A percentile compares a stretch with the other conserved stretches of the same genome.
These are phyloP conservation scores for Mesembryanthemum crystallinum DNA, from an alignment of 148 eudicot species.

Conservation along the genomic window DNA sequence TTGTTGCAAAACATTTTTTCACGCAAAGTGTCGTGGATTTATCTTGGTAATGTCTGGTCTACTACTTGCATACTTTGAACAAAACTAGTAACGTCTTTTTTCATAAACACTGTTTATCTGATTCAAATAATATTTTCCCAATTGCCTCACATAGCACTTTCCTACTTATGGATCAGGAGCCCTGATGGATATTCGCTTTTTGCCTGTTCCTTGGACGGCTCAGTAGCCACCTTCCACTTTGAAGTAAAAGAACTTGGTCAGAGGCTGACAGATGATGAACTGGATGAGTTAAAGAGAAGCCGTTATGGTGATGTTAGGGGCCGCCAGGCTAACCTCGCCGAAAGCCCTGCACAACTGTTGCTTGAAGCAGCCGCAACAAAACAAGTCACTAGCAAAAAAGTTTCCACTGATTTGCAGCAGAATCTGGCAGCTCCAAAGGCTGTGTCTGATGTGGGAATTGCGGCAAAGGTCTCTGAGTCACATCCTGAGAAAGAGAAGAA, in stretches of 20 bases:
- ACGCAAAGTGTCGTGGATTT: constrained; percentile 94
- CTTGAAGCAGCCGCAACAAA: constrained; percentile 93
- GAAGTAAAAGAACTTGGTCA: constrained; percentile 84
- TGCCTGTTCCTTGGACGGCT: constrained; percentile 96
- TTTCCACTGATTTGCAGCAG: constrained; percentile 36
- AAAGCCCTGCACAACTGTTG: constrained; percentile 87
- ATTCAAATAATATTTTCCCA: neutral
- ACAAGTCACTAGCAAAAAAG: constrained; percentile 53
- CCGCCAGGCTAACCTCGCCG: constrained; percentile 83
- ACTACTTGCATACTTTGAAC: neutral
- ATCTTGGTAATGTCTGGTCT: constrained; percentile 59
- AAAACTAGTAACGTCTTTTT: neutral
- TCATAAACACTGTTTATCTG: neutral
- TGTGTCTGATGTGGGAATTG: constrained; percentile 36
- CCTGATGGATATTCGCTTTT: constrained; percentile 97
- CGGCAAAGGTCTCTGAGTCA: constrained; percentile 44
- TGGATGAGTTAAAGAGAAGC: constrained; percentile 71
- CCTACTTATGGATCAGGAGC: constrained; percentile 54
- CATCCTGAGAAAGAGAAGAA: constrained; percentile 58
- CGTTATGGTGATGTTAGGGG: constrained; percentile 97
- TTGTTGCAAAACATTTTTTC: constrained; percentile 96
- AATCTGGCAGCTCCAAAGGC: constrained; percentile 46
- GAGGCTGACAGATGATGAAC: constrained; percentile 67
- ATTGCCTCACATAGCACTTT: constrained; percentile 16
- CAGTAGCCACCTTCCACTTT: constrained; percentile 85